phyloP scores from a whole-genome alignment of 2,329 filamentous ascomycete genomes.

The Monosporascus sp. region DNA sequence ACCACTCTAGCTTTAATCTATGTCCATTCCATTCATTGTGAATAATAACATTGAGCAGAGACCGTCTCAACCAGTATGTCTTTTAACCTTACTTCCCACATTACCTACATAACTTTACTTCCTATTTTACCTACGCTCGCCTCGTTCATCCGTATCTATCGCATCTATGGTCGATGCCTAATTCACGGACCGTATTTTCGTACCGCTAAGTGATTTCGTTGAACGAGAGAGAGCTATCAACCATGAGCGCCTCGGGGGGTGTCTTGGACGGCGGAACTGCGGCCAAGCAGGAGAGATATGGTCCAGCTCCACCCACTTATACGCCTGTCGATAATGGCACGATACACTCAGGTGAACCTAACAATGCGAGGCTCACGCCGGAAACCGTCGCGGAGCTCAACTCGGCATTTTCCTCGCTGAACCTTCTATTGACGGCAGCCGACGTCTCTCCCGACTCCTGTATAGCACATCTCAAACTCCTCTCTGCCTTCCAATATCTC shows the following conservation, averaged over 20 bases:
- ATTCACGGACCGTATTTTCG: background rate
- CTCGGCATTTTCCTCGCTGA: slow-evolving; percentile 32
- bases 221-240: too few species aligned
- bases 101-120: too few species aligned
- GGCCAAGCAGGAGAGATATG: background rate
- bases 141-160: too few species aligned
- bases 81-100: too few species aligned
- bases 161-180: too few species aligned
- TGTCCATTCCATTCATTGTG: too few species aligned
- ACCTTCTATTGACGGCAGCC: slow-evolving; percentile 22
- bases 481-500: slow-evolving; percentile 61
- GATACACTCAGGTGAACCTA: background rate
- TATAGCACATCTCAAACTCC: slow-evolving; percentile 67
- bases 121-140: too few species aligned
- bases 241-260: background rate
- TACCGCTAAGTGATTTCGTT: background rate
- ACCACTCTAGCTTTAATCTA: too few species aligned
- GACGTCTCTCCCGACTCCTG: slow-evolving; percentile 50
- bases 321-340: background rate
- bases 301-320: background rate
- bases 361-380: slow-evolving; percentile 3
- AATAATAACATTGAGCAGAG: too few species aligned
- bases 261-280: background rate
- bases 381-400: slow-evolving; percentile 15
- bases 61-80: too few species aligned